Evolutionary conservation across 2,329 filamentous ascomycete genomes (phyloP).

Genomic region (Aspergillus sp.): DNA sequence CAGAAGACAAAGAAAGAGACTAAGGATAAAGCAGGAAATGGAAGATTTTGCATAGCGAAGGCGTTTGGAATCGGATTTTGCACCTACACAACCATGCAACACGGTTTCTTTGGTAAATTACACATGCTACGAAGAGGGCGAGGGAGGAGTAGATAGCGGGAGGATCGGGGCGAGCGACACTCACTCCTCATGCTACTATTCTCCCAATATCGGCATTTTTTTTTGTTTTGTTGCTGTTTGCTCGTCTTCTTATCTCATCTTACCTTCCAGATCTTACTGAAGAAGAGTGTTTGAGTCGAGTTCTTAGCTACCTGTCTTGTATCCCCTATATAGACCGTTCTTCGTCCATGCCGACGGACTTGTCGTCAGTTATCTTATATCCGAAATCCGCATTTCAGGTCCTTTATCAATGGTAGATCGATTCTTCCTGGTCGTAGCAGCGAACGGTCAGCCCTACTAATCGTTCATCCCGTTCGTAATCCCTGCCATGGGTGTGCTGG

Average conservation of each 20-base stretch:
- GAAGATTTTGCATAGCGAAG: conserved; percentile 40
- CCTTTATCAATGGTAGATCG: no score
- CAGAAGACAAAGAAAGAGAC: background rate
- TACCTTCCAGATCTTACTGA: background rate
- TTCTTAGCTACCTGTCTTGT: background rate
- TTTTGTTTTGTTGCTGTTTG: background rate
- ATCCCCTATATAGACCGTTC: background rate
- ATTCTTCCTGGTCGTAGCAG: no score
- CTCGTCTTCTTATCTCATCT: background rate
- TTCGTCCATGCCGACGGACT: background rate
- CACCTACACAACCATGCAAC: background rate
- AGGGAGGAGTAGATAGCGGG: background rate
- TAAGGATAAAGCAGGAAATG: background rate
- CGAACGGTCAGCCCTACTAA: no score
- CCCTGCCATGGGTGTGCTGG: no score
- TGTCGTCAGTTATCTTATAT: background rate
- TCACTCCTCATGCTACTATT: no score
- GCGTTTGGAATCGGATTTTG: conserved; percentile 32
- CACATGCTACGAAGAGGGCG: no score
- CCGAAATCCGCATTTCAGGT: no score
- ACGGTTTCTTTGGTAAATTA: background rate
- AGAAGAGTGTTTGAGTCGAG: background rate
- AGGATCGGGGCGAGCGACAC: no score
- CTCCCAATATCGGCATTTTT: background rate
- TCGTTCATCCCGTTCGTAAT: no score